Percentiles rank a stretch among this genome's conserved stretches.
phyloP scores from a whole-genome alignment of 305 asterid species.

The Fraxinus xanthoxyloides region DNA sequence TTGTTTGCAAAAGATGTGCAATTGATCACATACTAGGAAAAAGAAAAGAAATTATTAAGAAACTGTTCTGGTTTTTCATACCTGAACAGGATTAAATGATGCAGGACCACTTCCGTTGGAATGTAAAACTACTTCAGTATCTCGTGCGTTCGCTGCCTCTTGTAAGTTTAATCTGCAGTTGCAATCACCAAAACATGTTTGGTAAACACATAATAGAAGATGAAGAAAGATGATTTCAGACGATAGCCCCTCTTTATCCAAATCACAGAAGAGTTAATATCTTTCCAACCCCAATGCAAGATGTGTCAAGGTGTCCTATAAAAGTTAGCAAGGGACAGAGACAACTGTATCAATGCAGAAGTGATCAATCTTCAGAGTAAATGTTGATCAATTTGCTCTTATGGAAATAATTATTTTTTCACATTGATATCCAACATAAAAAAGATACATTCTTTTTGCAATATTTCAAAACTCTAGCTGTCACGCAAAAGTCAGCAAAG shows the following conservation, averaged over 20 bases:
- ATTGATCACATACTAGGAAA: background rate
- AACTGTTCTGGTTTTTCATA: constrained; percentile 14
- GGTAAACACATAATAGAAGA: background rate
- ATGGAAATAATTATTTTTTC: background rate
- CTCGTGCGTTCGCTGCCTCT: constrained; percentile 40
- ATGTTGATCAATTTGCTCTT: background rate
- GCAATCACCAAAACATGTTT: constrained; percentile 5
- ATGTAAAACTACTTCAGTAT: constrained; percentile 31
- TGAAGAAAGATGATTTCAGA: background rate
- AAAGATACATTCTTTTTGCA: background rate
- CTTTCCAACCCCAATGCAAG: background rate
- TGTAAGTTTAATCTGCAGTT: constrained; percentile 58
- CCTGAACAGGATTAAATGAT: constrained; percentile 51
- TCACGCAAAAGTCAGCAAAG: background rate
- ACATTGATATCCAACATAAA: background rate
- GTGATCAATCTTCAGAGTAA: background rate
- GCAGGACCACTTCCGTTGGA: constrained; percentile 34
- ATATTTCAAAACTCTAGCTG: background rate
- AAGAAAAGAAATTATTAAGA: background rate
- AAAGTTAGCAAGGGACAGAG: background rate
- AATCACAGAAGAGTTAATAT: background rate
- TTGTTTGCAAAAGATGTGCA: background rate
- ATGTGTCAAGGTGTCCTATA: background rate
- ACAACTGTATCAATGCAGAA: background rate
- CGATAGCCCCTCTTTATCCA: background rate